Base-by-base conservation (phyloP, 805 yeast genomes). In the Spencermartinsiella europaea region DNA sequence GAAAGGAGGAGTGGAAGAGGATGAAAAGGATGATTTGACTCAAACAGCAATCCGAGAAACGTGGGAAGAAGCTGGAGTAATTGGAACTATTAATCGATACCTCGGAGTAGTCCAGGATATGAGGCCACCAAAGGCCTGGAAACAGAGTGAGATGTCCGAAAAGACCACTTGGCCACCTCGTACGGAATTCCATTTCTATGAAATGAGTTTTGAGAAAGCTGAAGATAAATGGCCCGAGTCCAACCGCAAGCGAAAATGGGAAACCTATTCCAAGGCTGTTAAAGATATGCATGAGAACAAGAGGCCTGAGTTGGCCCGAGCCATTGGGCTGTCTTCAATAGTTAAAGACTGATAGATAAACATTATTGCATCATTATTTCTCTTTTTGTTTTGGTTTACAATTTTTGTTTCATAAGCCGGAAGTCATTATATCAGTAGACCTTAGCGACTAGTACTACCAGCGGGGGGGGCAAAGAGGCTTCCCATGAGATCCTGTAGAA, bases 41-140 rank as follows among this genome's bases (percentile, higher is more conserved):
- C 62, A 65, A 45, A 58, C 85, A 3, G 97, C 97, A 0, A 69
- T 75, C 15, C 72, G 99, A 49, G 99, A 93, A 62, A 86, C 95
- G 0, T 93, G 99, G 99, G 99, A 93, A 64, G 99, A 93, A 67
- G 93, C 95, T 0, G 99, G 99, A 0, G 85, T 85, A 20, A 76
- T 75, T 31, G 96, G 97, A 5, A 67, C 62, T 15, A 72, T 89
- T 3, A 57, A 70, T 3, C 56, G 60, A 35, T 71, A 72, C 48
- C 67, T 91, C 36, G 95, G 91, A 0, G 70, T 76, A 0, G 81
- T 85, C 21, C 76, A 75, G 40, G 96, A 90, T 53, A 59, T 63
- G 63, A 62, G 81, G 47, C 75, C 77, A 2, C 73, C 75, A 14
- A 70, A 74, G 55, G 62, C 56, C 28, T 74, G 75, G 75, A 54